A percentile compares a stretch with the other conserved stretches of the same genome.
Evolutionary conservation across 192 early-diverging fungal genomes (phyloP).

Genomic region (Funneliformis geosporum): DNA sequence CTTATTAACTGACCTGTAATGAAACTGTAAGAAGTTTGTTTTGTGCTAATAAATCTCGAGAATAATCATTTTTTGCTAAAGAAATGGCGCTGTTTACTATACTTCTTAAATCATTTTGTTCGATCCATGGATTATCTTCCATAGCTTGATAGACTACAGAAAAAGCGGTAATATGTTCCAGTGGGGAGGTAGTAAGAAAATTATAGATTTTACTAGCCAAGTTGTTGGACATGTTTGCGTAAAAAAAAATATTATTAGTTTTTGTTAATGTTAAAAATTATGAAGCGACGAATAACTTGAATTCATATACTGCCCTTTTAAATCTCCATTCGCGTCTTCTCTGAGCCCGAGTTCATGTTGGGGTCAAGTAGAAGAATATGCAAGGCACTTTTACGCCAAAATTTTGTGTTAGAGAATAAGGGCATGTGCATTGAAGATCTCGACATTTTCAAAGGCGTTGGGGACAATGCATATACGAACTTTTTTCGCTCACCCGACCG

Average conservation of each 20-base stretch:
- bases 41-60: neutral
- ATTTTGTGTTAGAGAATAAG: too few species aligned
- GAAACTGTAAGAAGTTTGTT: neutral
- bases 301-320: too few species aligned
- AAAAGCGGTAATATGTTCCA: neutral
- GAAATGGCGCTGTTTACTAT: neutral
- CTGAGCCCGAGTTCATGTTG: too few species aligned
- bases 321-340: too few species aligned
- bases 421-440: too few species aligned
- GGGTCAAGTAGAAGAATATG: too few species aligned
- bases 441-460: too few species aligned
- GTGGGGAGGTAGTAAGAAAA: neutral
- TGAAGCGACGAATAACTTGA: too few species aligned
- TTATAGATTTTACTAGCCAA: neutral
- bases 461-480: too few species aligned
- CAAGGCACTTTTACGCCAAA: too few species aligned
- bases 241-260: neutral
- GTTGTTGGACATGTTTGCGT: neutral
- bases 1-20: neutral
- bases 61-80: neutral
- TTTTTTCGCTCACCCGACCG: too few species aligned
- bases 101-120: neutral
- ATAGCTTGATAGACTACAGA: constrained; percentile 3
- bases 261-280: too few species aligned
- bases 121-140: neutral